Evolutionary conservation across 495 filamentous ascomycete genomes (phyloP).

Genomic region (Penicillium dipodomyicola): DNA sequence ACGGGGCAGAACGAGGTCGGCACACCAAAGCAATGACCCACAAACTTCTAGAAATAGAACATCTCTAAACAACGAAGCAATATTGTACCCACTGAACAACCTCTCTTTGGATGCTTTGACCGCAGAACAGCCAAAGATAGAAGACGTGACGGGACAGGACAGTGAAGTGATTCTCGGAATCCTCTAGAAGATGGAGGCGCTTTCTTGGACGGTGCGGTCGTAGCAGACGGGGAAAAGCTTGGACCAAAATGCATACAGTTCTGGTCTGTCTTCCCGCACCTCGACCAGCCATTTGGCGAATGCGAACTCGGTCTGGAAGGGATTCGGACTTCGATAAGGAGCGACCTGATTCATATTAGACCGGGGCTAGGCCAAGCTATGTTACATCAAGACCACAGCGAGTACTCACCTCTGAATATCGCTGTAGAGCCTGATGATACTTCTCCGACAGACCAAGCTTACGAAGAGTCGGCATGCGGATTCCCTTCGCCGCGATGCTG

Average conservation of each 20-base stretch:
- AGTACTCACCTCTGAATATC: conserved; percentile 34
- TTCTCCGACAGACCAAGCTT: conserved; percentile 29
- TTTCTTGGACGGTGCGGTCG: conserved; percentile 33
- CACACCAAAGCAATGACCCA: conserved; percentile 1
- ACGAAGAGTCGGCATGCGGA: conserved; percentile 24
- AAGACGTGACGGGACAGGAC: background rate
- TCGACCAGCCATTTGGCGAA: conserved; percentile 40
- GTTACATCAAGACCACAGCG: background rate
- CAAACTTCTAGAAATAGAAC: background rate
- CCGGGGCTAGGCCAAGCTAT: background rate
- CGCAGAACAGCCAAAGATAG: background rate
- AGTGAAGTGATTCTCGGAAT: background rate
- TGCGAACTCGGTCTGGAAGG: conserved; percentile 30
- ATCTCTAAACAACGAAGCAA: background rate
- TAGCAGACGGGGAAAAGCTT: conserved; percentile 41
- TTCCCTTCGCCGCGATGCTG: conserved; percentile 26
- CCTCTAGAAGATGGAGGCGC: conserved; percentile 19
- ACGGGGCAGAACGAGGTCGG: background rate
- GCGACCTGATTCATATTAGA: conserved; percentile 30
- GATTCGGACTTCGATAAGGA: conserved; percentile 35
- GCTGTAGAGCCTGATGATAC: conserved; percentile 32
- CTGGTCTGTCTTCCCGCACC: conserved; percentile 22
- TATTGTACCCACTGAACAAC: background rate
- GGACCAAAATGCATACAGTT: conserved; percentile 36
- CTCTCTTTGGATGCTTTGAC: background rate